Percentiles rank a stretch among this genome's conserved stretches.
Evolutionary conservation across 2,329 filamentous ascomycete genomes (phyloP).

Genomic region (Aspergillus arachidicola): DNA sequence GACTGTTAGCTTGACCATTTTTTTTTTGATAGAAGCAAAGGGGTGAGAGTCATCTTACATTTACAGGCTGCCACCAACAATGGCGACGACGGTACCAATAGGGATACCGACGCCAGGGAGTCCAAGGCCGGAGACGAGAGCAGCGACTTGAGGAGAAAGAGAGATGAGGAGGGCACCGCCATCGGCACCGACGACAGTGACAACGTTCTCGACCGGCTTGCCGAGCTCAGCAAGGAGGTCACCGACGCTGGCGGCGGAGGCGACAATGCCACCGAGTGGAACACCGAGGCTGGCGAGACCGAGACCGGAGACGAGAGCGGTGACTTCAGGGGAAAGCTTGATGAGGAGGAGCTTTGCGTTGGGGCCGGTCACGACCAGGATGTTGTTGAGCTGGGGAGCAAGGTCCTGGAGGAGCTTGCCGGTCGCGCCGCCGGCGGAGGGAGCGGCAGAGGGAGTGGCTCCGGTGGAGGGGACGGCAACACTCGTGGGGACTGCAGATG

Average conservation of each 20-base stretch:
- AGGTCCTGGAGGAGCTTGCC: not conserved
- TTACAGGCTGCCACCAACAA: not conserved
- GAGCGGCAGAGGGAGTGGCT: not conserved
- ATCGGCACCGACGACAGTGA: slow-evolving; percentile 30
- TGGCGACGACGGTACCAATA: not conserved
- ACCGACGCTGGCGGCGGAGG: slow-evolving; percentile 9
- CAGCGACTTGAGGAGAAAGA: slow-evolving; percentile 31
- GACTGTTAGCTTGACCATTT: not conserved
- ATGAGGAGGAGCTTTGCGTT: slow-evolving; percentile 31
- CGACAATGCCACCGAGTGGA: slow-evolving; percentile 30
- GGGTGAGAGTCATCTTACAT: not conserved
- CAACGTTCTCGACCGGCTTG: slow-evolving; percentile 6
- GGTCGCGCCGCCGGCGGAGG: not conserved
- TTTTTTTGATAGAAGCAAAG: too few relatives aligned
- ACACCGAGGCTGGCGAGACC: slow-evolving; percentile 28
- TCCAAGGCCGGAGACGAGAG: slow-evolving; percentile 31
- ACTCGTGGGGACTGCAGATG: too few relatives aligned
- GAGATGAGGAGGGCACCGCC: slow-evolving; percentile 30
- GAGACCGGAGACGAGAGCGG: slow-evolving; percentile 30
- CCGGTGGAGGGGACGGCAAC: not conserved
- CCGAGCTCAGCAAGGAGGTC: not conserved
- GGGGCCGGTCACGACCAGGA: slow-evolving; percentile 30
- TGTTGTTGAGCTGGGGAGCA: not conserved
- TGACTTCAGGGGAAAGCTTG: slow-evolving; percentile 33
- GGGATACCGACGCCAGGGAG: slow-evolving; percentile 27